Percentiles rank a stretch among this genome's conserved stretches.
These are phyloP conservation scores for Neofusicoccum sp. DNA, from an alignment of 2,329 filamentous ascomycete species.

Conservation along the genomic window DNA sequence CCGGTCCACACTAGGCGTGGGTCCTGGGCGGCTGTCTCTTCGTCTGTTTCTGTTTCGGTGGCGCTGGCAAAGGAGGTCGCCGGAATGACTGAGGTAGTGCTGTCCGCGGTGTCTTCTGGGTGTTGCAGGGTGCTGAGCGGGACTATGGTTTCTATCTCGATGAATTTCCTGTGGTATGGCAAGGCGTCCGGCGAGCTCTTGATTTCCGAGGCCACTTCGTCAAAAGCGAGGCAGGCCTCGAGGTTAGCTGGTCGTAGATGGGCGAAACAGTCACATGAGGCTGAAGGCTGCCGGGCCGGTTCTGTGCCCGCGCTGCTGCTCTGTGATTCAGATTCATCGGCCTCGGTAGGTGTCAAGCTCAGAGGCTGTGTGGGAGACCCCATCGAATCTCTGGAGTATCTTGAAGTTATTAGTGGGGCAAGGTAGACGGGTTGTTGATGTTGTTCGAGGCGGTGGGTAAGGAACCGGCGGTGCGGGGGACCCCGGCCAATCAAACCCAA, in stretches of 20 bases:
- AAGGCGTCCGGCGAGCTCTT: background rate
- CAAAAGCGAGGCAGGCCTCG: conserved; percentile 2
- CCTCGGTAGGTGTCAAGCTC: background rate
- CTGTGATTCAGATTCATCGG: background rate
- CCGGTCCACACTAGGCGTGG: conserved; percentile 4
- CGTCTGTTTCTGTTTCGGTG: conserved; percentile 4
- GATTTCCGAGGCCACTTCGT: conserved; percentile 1
- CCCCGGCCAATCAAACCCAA: background rate
- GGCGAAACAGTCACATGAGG: background rate
- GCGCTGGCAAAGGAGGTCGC: background rate
- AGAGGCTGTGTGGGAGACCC: background rate
- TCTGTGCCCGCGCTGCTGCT: background rate
- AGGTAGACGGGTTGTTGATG: background rate
- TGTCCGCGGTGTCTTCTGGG: background rate
- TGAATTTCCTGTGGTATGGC: conserved; percentile 1
- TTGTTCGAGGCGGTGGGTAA: background rate
- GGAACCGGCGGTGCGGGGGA: background rate
- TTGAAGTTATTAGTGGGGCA: background rate
- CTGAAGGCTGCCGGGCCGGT: background rate
- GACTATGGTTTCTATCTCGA: background rate
- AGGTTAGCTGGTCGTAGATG: conserved; percentile 3
- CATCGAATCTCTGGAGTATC: background rate
- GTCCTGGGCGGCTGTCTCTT: background rate
- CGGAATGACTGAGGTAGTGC: background rate
- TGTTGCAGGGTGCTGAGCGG: background rate